These are phyloP conservation scores for Puccinia polysora DNA, from an alignment of 1,284 basidiomycete genomes.

Conservation along the genomic window DNA sequence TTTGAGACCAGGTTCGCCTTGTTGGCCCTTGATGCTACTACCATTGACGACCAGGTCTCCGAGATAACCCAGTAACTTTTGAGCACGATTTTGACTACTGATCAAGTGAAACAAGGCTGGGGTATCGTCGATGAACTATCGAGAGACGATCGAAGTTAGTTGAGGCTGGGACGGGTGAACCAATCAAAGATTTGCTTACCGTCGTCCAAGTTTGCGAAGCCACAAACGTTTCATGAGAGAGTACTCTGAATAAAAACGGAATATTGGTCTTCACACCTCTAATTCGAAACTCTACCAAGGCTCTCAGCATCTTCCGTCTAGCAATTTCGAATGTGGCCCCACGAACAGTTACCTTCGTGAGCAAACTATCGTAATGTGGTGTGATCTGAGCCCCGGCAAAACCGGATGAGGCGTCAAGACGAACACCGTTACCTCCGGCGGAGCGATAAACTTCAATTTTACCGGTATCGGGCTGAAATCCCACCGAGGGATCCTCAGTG, in stretches of 20 bases:
- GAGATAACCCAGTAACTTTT: conserved; percentile 92
- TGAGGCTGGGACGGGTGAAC: neutral
- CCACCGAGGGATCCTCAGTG: conserved; percentile 86
- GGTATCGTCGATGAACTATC: conserved; percentile 95
- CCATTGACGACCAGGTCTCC: conserved; percentile 98
- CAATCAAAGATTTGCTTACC: conserved; percentile 56
- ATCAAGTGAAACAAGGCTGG: conserved; percentile 98
- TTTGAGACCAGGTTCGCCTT: conserved; percentile 88
- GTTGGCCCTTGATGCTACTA: conserved; percentile 81
- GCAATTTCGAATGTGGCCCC: conserved; percentile 98
- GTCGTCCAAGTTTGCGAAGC: conserved; percentile 97
- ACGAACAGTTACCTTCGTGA: conserved; percentile 93
- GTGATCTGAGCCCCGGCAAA: conserved; percentile 99
- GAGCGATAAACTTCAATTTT: conserved; percentile 99
- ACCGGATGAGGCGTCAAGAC: conserved; percentile 92
- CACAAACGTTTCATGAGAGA: conserved; percentile 97
- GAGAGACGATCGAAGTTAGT: conserved; percentile 25
- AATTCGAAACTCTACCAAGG: conserved; percentile 98
- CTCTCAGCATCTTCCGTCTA: conserved; percentile 96
- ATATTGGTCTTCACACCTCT: conserved; percentile 87
- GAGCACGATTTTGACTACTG: conserved; percentile 94
- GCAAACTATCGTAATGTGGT: conserved; percentile 96
- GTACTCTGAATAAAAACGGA: conserved; percentile 94
- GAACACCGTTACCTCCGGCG: conserved; percentile 96
- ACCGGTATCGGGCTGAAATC: conserved; percentile 97